Percentiles rank a stretch among this genome's conserved stretches.
Conservation (phyloP, 371 early-diverging fungal genomes). For the Circinella umbellata region DNA sequence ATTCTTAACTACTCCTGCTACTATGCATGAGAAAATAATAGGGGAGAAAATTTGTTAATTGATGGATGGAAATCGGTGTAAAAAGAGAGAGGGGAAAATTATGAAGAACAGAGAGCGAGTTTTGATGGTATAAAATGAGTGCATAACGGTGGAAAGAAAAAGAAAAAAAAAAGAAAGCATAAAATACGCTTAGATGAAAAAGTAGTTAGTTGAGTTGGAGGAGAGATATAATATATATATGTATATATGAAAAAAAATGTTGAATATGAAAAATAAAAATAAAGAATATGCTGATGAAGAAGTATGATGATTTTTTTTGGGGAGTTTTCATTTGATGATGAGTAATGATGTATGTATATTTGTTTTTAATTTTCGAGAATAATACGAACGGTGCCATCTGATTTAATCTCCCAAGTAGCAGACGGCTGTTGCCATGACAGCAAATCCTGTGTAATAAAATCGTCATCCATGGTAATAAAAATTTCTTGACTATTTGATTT, state of each 20-base stretch:
- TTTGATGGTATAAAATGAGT: too few relatives aligned
- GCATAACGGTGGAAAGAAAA: background rate
- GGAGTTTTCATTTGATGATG: too few relatives aligned
- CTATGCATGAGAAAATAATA: background rate
- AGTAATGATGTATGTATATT: too few relatives aligned
- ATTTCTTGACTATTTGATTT: conserved; percentile 3
- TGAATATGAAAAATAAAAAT: background rate
- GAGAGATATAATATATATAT: too few relatives aligned
- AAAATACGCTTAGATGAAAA: conserved; percentile 1
- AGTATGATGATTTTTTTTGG: too few relatives aligned
- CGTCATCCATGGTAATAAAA: conserved; percentile 5
- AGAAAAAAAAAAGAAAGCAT: background rate
- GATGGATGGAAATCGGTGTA: background rate
- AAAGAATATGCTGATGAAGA: background rate
- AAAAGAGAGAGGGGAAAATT: too few relatives aligned
- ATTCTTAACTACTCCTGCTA: conserved; percentile 2
- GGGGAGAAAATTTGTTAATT: background rate
- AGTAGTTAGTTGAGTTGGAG: background rate
- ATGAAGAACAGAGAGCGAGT: too few relatives aligned
- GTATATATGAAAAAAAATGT: background rate
- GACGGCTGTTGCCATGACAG: background rate
- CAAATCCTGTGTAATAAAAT: conserved; percentile 7
- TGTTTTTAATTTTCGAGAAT: conserved; percentile 1
- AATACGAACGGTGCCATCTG: conserved; percentile 20
- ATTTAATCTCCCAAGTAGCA: conserved; percentile 30